Percentiles rank a stretch among this genome's conserved stretches.
These are phyloP conservation scores for Rhynchospora tenuis DNA, from an alignment of 176 grass and related monocot genomes.

Conservation along the genomic window DNA sequence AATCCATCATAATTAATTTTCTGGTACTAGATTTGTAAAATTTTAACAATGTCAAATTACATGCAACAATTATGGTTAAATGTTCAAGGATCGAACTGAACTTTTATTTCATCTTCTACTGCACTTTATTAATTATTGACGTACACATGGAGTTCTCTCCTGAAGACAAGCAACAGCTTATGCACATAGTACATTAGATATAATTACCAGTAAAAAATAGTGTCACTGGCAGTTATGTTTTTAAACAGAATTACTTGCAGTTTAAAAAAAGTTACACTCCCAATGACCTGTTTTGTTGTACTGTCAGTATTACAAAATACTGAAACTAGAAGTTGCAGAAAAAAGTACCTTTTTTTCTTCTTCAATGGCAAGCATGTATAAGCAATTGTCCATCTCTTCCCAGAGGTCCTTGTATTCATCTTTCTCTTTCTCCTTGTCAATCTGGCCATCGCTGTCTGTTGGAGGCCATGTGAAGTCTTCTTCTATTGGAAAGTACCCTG, in stretches of 20 bases:
- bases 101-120: neutral
- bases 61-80: neutral
- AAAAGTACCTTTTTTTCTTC: constrained; percentile 61
- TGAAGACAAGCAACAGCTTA: neutral
- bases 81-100: neutral
- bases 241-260: constrained; percentile 10
- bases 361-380: constrained; percentile 51
- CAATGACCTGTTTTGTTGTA: constrained; percentile 19
- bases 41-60: neutral
- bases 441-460: constrained; percentile 21
- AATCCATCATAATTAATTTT: neutral
- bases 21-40: neutral
- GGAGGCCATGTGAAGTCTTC: constrained; percentile 70
- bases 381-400: constrained; percentile 81
- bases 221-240: neutral
- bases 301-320: neutral
- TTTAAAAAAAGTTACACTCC: neutral
- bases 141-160: neutral
- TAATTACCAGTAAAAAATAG: neutral
- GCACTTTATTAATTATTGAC: neutral
- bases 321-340: neutral
- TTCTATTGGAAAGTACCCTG: constrained; percentile 28
- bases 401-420: constrained; percentile 64
- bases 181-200: neutral
- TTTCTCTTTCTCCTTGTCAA: constrained; percentile 32